phyloP scores from a whole-genome alignment of 2,329 filamentous ascomycete species.

The Alternaria ethzedia region DNA sequence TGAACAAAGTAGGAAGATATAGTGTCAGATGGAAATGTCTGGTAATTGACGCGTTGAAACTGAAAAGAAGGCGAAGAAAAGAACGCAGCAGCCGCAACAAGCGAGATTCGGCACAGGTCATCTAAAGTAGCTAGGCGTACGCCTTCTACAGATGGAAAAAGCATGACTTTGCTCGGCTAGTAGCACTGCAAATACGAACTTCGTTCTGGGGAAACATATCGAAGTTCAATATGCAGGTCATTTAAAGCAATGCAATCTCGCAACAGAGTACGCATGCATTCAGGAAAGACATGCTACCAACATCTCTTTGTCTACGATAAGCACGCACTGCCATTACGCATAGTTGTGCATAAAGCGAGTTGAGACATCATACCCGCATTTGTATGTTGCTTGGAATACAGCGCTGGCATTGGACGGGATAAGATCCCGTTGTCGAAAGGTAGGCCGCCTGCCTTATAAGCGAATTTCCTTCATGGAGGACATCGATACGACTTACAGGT shows the following conservation, averaged over 20 bases:
- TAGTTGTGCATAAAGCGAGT: neutral
- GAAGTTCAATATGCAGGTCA: neutral
- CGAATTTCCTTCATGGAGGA: neutral
- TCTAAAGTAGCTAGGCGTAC: conserved; percentile 31
- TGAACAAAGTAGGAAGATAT: conserved; percentile 25
- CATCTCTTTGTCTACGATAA: neutral
- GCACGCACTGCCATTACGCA: neutral
- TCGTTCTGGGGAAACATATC: neutral
- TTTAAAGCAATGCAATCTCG: neutral
- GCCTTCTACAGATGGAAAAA: conserved; percentile 21
- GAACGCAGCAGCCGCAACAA: conserved; percentile 39
- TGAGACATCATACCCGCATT: neutral
- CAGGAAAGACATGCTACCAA: neutral
- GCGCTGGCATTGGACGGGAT: conserved; percentile 1
- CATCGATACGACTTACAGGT: neutral
- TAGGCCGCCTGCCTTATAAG: neutral
- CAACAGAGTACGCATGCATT: neutral
- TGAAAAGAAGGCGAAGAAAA: conserved; percentile 38
- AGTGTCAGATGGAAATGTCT: conserved; percentile 30
- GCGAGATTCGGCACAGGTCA: conserved; percentile 34
- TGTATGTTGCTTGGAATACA: neutral
- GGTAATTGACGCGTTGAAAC: conserved; percentile 33
- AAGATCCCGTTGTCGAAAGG: neutral
- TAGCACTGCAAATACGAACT: neutral
- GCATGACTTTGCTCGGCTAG: conserved; percentile 11